Conservation (phyloP, 176 grass and related monocot species). For the Thinopyrum elongatum region DNA sequence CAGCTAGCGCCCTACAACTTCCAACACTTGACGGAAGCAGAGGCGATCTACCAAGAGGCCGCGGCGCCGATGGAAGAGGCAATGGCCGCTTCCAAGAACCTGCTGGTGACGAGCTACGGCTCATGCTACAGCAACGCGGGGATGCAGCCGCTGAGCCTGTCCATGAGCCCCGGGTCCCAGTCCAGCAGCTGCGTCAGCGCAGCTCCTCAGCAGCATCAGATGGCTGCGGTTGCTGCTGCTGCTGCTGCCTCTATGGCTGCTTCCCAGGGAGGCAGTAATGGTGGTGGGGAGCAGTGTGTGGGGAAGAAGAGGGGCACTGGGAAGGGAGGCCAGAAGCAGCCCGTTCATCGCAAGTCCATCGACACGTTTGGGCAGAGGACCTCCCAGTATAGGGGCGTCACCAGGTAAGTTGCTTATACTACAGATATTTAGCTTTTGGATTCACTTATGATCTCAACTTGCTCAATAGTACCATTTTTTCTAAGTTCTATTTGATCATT, state of each 20-base stretch:
- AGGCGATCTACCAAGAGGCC: slow-evolving; percentile 56
- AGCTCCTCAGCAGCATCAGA: slow-evolving; percentile 44
- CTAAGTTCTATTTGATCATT: slow-evolving; percentile 11
- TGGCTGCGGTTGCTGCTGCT: not conserved
- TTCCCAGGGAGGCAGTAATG: slow-evolving; percentile 35
- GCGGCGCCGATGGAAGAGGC: slow-evolving; percentile 52
- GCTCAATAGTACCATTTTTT: not conserved
- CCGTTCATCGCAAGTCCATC: slow-evolving; percentile 91
- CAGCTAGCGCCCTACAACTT: slow-evolving; percentile 53
- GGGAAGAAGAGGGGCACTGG: slow-evolving; percentile 66
- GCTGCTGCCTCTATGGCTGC: slow-evolving; percentile 29
- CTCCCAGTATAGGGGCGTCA: slow-evolving; percentile 93
- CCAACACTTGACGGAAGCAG: slow-evolving; percentile 57
- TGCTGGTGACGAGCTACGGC: slow-evolving; percentile 42
- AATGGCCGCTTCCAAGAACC: slow-evolving; percentile 51
- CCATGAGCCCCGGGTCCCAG: slow-evolving; percentile 88
- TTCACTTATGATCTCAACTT: not conserved
- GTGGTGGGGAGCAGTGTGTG: slow-evolving; percentile 34
- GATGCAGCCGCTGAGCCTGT: slow-evolving; percentile 73
- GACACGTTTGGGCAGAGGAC: slow-evolving; percentile 97
- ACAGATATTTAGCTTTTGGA: not conserved
- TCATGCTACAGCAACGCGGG: slow-evolving; percentile 53
- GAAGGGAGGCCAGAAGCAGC: slow-evolving; percentile 72
- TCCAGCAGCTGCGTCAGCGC: slow-evolving; percentile 61
- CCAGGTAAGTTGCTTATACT: slow-evolving; percentile 58